Evolutionary conservation across 768 basidiomycete species (phyloP).

Genomic region (Suillus variegatus): DNA sequence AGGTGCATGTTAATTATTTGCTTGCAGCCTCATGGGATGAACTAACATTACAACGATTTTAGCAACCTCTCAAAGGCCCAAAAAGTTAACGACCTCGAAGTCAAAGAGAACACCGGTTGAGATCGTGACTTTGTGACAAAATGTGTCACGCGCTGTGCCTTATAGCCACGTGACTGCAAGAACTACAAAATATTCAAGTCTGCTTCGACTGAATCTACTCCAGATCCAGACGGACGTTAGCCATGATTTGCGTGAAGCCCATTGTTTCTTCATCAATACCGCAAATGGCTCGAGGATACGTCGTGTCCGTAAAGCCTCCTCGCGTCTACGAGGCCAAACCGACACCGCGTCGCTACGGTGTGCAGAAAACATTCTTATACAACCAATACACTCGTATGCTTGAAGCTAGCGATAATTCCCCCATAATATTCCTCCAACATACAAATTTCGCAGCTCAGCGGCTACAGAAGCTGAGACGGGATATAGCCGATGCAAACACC

Average conservation of each 20-base stretch:
- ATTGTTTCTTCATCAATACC: conserved; percentile 11
- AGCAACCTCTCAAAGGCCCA: conserved; percentile 5
- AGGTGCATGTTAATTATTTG: conserved; percentile 26
- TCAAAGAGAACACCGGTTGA: conserved; percentile 18
- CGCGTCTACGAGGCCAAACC: conserved; percentile 53
- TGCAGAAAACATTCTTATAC: conserved; percentile 81
- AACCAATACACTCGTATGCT: conserved; percentile 78
- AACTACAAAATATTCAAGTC: conserved; percentile 3
- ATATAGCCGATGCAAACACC: conserved; percentile 59
- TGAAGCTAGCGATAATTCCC: conserved; percentile 50
- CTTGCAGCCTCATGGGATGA: conserved; percentile 7
- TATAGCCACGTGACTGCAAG: background rate
- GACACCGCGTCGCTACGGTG: conserved; percentile 67
- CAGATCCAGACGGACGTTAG: background rate
- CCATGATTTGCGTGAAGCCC: conserved; percentile 15
- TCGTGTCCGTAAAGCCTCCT: conserved; percentile 56
- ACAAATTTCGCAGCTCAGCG: conserved; percentile 70
- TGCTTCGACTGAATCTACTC: background rate
- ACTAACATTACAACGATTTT: conserved; percentile 23
- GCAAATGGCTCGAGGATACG: conserved; percentile 46
- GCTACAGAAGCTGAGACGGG: conserved; percentile 66
- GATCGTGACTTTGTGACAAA: conserved; percentile 29
- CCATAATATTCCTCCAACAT: conserved; percentile 80
- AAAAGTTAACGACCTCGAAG: conserved; percentile 17
- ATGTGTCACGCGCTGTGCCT: conserved; percentile 19